These are phyloP conservation scores for Myxozyma kluyveri DNA, from an alignment of 805 yeast species.

Conservation along the genomic window DNA sequence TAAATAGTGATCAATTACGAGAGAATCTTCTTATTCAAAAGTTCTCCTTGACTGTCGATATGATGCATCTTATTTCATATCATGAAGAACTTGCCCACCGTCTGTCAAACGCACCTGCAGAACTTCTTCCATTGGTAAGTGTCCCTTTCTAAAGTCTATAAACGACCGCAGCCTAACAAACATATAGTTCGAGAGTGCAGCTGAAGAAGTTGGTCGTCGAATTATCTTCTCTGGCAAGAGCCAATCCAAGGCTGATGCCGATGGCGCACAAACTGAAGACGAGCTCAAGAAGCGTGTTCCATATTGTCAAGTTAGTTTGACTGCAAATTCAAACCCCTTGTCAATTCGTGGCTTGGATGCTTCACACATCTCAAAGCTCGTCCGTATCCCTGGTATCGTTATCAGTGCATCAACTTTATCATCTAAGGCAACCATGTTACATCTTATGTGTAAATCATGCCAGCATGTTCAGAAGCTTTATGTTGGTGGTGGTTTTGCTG, in stretches of 20 bases:
- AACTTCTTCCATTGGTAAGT: conserved; percentile 27
- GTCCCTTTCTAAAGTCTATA: too few species aligned
- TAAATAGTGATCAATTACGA: conserved; percentile 72
- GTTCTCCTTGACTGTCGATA: conserved; percentile 68
- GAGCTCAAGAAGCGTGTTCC: conserved; percentile 61
- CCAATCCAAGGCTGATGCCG: conserved; percentile 16
- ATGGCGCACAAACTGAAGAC: conserved; percentile 37
- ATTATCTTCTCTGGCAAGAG: conserved; percentile 40
- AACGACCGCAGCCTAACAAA: too few species aligned
- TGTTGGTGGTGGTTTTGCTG: conserved; percentile 68
- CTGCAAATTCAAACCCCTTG: conserved; percentile 66
- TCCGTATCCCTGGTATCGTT: conserved; percentile 87
- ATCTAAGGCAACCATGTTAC: conserved; percentile 81
- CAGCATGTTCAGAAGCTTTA: conserved; percentile 69
- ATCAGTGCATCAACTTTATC: conserved; percentile 85
- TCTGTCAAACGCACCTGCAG: conserved; percentile 73
- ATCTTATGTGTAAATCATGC: conserved; percentile 83
- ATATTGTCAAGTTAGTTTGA: conserved; percentile 74
- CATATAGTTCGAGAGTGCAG: conserved; percentile 35
- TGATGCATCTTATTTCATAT: conserved; percentile 81
- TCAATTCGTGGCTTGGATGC: conserved; percentile 82
- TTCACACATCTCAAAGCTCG: conserved; percentile 82
- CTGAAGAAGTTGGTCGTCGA: conserved; percentile 67
- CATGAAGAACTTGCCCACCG: conserved; percentile 86
- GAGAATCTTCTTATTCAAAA: conserved; percentile 78